Base-by-base conservation (phyloP, 176 grass and related monocot species). In the Zizania latifolia region DNA sequence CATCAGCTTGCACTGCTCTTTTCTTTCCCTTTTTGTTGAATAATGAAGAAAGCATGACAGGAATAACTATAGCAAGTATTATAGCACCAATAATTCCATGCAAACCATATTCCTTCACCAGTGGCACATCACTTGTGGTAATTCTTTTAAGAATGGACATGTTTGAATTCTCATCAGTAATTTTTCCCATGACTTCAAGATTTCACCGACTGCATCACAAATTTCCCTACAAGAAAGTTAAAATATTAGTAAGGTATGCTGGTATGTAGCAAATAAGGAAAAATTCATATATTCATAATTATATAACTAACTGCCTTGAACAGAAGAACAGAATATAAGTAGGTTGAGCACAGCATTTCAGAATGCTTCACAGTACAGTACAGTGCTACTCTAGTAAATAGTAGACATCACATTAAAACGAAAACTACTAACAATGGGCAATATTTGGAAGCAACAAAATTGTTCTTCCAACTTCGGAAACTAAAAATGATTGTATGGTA, bases 71-170 rank as follows among this genome's bases (percentile, higher is more conserved):
- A 70, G 83, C 77, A 48, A 86, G 33, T 30, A 89, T 26, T 77
- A 93, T 72, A 23, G 90, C 80, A 63, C 38, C 61, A 30, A 87
- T 21, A 30, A 93, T 43, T 54, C 87, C 87, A 65, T 72, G 40
- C 13, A 71, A n/a, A 62, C 83, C 85, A 78, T 93, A 86, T 28
- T 78, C 87, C 70, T 93, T 93, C 76, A 89, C 30, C 29, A 89
- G 72, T 8, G 67, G 35, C 36, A 84, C 3, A 1, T 65, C 71
- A 56, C 57, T 83, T 76, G n/a, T 43, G 17, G 43, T 32, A 63
- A 85, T 61, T 72, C 67, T 86, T 89, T 86, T 39, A 37, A 85
- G 71, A 77, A 79, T 24, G 39, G 78, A 54, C 71, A 75, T 30
- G 62, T 72, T 60, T 45, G 75, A n/a, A 57, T 66, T 54, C n/a